phyloP scores from a whole-genome alignment of 345 rosid genomes.

The Eucalyptus erythrocorys region DNA sequence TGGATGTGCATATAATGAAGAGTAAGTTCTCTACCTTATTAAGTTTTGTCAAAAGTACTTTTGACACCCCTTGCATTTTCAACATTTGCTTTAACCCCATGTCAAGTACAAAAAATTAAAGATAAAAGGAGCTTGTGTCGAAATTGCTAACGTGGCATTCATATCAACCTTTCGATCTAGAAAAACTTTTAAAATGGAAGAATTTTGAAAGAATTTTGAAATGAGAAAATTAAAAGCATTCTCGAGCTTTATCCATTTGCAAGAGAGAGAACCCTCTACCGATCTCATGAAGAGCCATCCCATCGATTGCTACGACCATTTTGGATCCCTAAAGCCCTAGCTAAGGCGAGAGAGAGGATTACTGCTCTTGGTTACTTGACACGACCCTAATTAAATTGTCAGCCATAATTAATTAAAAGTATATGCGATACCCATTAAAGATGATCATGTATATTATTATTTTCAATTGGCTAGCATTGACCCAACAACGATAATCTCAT shows the following conservation, averaged over 20 bases:
- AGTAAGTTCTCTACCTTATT: not conserved
- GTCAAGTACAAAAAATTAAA: not conserved
- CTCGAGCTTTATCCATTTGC: not conserved
- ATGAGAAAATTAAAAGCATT: too few species aligned
- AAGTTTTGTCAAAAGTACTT: not conserved
- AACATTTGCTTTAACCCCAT: not conserved
- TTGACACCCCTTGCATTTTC: not conserved
- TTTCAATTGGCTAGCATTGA: not conserved
- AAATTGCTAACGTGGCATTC: not conserved
- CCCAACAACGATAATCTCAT: not conserved
- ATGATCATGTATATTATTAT: not conserved
- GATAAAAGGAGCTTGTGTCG: not conserved
- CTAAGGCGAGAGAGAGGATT: not conserved
- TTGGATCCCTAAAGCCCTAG: not conserved
- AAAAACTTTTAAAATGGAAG: not conserved
- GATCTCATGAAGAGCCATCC: not conserved
- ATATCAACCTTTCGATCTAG: not conserved
- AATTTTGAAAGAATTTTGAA: too few species aligned
- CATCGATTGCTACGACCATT: not conserved
- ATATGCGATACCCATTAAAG: accelerated
- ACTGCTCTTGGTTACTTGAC: accelerated
- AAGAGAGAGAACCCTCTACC: not conserved
- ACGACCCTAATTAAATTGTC: not conserved
- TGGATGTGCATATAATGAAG: not conserved
- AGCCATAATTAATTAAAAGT: not conserved